Evolutionary conservation across 1,284 basidiomycete species (phyloP), one percentile per base, ranked within the genome.

Genomic region (Papiliotrema terrestris): DNA sequence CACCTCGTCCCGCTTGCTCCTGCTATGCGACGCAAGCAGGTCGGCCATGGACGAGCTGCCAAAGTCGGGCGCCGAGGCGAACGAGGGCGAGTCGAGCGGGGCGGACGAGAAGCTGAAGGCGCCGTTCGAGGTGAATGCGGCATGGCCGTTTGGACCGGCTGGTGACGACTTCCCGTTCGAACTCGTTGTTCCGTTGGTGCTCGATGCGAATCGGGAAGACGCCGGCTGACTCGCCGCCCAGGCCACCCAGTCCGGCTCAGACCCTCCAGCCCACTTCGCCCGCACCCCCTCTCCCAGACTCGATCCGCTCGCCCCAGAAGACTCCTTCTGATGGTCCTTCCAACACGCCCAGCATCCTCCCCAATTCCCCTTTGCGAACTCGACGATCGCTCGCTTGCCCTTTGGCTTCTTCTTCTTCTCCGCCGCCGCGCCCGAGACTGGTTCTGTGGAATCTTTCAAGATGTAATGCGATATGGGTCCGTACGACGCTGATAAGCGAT

Each of bases 201-300:
- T 19, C 3, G 45, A 32, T 11, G 11, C 25, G 15, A 42, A 37
- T 19, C 32, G 29, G 36, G 25, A 39, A 3, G 51, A 32, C 29
- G 26, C 29, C 14, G 43, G 39, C 66, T 39, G 87, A 37, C 3
- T 23, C 19, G 32, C 25, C 9, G 50, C 71, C 87, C 88, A 91
- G 8, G 74, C 81, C 35, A 92, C 76, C 65, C 91, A 85, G 38
- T 80, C 82, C 1, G 90, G 90, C 62, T 89, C 87, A 50, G 81
- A 82, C 6, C 85, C 86, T 9, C 65, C 77, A 6, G 81, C 83
- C 86, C 86, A 89, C 3, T 79, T 78, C 3, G 78, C 82, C 79
- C 87, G 85, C 43, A 86, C 79, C 3, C 82, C 84, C 0, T 80
- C 74, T 20, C 63, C 63, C 56, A 85, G 57, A 2, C 83, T 86